A percentile compares a stretch with the other conserved stretches of the same genome.
These are phyloP conservation scores for Xylariaceae sp. DNA, from an alignment of 2,329 filamentous ascomycete species.

Conservation along the genomic window DNA sequence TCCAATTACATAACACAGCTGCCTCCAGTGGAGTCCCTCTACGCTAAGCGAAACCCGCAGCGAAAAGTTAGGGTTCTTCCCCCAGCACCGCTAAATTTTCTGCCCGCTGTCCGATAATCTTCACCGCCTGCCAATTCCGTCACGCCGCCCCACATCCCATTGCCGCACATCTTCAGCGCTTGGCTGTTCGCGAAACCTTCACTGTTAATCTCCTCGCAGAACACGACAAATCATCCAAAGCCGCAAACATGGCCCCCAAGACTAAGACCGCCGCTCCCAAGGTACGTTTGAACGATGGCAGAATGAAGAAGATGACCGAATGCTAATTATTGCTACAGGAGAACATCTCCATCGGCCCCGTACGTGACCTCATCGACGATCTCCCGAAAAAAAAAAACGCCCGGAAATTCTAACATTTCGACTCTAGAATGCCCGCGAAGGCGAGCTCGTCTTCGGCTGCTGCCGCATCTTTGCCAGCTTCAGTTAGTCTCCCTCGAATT, in stretches of 20 bases:
- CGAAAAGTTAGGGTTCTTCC: conserved; percentile 23
- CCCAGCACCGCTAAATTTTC: conserved; percentile 19
- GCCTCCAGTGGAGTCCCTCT: conserved; percentile 6
- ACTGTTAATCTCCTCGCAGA: conserved; percentile 10
- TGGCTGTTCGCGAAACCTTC: conserved; percentile 13
- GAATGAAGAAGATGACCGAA: neutral
- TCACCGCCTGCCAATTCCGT: conserved; percentile 22
- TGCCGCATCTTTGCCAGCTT: conserved; percentile 96
- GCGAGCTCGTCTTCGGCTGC: conserved; percentile 95
- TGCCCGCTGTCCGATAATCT: conserved; percentile 16
- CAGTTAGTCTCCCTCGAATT: conserved; percentile 36
- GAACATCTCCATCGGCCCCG: conserved; percentile 69
- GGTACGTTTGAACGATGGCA: conserved; percentile 1
- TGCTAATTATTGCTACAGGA: conserved; percentile 58
- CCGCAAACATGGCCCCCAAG: conserved; percentile 85
- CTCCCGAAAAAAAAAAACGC: neutral
- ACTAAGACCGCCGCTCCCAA: conserved; percentile 76
- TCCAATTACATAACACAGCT: neutral
- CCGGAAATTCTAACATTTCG: conserved; percentile 11
- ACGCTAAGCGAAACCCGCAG: conserved; percentile 12
- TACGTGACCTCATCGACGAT: conserved; percentile 9
- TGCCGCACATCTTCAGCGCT: conserved; percentile 27
- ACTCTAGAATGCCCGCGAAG: conserved; percentile 76
- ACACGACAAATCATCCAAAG: conserved; percentile 24
- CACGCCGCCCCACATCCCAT: conserved; percentile 16